Evolutionary conservation across 2,329 filamentous ascomycete species (phyloP).

Genomic region (Cordyceps farinosa): DNA sequence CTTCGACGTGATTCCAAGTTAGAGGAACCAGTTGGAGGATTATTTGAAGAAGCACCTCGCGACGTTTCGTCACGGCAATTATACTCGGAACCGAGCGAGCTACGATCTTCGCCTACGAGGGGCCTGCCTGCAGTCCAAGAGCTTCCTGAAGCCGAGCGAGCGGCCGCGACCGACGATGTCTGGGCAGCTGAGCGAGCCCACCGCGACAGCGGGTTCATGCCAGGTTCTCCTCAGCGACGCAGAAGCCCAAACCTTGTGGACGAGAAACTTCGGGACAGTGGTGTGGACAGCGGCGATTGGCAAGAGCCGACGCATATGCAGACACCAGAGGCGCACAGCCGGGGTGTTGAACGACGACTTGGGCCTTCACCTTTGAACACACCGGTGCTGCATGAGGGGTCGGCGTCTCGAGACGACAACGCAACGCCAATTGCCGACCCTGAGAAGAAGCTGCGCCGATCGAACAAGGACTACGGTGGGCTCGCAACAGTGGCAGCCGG

Average conservation of each 20-base stretch:
- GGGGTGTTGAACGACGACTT: slow-evolving; percentile 24
- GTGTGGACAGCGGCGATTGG: slow-evolving; percentile 51
- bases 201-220: slow-evolving; percentile 48
- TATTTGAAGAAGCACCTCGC: slow-evolving; percentile 31
- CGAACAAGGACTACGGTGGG: slow-evolving; percentile 30
- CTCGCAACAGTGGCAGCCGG: slow-evolving; percentile 20
- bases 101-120: slow-evolving; percentile 41
- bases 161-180: slow-evolving; percentile 21
- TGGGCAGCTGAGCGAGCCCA: slow-evolving; percentile 36
- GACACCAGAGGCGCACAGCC: slow-evolving; percentile 28
- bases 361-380: slow-evolving; percentile 35
- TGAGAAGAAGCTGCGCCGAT: slow-evolving; percentile 34
- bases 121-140: slow-evolving; percentile 52
- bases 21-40: slow-evolving; percentile 28
- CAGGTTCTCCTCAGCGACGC: slow-evolving; percentile 40
- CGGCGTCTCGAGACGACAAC: slow-evolving; percentile 32
- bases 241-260: slow-evolving; percentile 33
- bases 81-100: slow-evolving; percentile 34
- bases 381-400: slow-evolving; percentile 39
- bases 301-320: slow-evolving; percentile 30
- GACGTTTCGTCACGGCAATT: slow-evolving; percentile 23
- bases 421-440: slow-evolving; percentile 39
- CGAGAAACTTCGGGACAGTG: slow-evolving; percentile 50
- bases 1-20: slow-evolving; percentile 31
- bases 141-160: slow-evolving; percentile 43